Percentiles rank a stretch among this genome's conserved stretches.
Conservation (phyloP, 1,284 basidiomycete genomes). For the Tausonia pullulans region DNA sequence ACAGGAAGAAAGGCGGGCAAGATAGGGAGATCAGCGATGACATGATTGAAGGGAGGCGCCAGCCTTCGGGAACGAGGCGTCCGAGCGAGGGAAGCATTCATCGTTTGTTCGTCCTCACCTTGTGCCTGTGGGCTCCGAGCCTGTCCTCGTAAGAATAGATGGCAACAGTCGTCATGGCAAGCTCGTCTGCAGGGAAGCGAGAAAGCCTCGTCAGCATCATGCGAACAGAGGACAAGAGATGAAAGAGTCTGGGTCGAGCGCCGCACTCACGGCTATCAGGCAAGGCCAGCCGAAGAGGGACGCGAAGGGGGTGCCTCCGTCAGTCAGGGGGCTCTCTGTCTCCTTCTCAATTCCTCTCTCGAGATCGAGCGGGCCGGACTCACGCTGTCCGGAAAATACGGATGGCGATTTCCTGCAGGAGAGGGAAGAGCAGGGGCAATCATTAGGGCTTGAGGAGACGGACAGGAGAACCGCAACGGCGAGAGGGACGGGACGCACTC, state of each 20-base stretch:
- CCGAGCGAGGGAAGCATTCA: neutral
- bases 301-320: neutral
- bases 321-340: too few species aligned
- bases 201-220: too few species aligned
- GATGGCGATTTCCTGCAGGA: slow-evolving; percentile 86
- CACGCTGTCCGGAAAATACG: slow-evolving; percentile 90
- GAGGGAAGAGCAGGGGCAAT: neutral
- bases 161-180: slow-evolving; percentile 98
- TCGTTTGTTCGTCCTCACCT: slow-evolving; percentile 42
- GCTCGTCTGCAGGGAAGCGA: slow-evolving; percentile 51
- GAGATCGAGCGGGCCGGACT: neutral
- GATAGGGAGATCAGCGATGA: neutral
- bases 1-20: neutral
- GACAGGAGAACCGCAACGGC: neutral
- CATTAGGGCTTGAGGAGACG: neutral
- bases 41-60: neutral
- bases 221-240: too few species aligned
- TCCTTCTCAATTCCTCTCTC: too few species aligned
- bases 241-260: too few species aligned
- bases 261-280: neutral
- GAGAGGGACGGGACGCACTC: slow-evolving; percentile 45
- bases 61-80: neutral
- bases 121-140: slow-evolving; percentile 93
- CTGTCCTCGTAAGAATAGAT: slow-evolving; percentile 98
- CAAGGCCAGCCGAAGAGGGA: neutral